phyloP scores from a whole-genome alignment of 2,329 filamentous ascomycete species.

The Calonectria hawksworthii region DNA sequence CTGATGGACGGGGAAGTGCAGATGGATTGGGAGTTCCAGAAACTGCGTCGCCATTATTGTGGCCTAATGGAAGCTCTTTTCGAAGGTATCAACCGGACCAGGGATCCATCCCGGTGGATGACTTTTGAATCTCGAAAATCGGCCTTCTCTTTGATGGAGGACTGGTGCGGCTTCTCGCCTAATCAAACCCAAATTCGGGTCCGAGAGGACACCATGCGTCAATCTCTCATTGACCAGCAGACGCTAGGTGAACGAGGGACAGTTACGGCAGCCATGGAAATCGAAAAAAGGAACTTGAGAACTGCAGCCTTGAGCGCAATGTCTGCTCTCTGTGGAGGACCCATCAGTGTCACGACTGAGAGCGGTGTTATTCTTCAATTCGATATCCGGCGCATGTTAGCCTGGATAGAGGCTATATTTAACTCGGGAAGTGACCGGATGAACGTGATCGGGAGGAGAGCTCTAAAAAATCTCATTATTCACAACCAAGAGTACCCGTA shows the following conservation, averaged over 20 bases:
- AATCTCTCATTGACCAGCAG: constrained; percentile 86
- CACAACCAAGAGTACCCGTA: constrained; percentile 91
- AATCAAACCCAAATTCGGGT: constrained; percentile 87
- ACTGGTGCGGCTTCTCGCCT: constrained; percentile 98
- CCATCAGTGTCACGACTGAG: constrained; percentile 89
- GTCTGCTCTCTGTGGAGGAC: constrained; percentile 90
- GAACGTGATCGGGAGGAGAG: constrained; percentile 89
- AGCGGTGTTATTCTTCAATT: constrained; percentile 91
- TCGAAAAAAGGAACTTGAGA: constrained; percentile 93
- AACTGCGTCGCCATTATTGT: constrained; percentile 92
- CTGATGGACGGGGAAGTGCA: constrained; percentile 96
- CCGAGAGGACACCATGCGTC: constrained; percentile 88
- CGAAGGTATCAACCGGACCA: constrained; percentile 88
- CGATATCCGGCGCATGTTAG: constrained; percentile 90
- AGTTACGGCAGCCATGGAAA: constrained; percentile 92
- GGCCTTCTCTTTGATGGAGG: constrained; percentile 96
- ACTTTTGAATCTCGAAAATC: constrained; percentile 97
- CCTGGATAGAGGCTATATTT: constrained; percentile 97
- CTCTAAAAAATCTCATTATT: constrained; percentile 88
- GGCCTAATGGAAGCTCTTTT: constrained; percentile 94
- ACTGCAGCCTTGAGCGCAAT: constrained; percentile 95
- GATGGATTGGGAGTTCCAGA: constrained; percentile 94
- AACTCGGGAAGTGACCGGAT: constrained; percentile 91
- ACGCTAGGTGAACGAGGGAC: constrained; percentile 81
- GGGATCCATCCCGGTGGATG: constrained; percentile 93